Base-by-base conservation (phyloP, 2,329 filamentous ascomycete genomes). In the Botrytis deweyae region DNA sequence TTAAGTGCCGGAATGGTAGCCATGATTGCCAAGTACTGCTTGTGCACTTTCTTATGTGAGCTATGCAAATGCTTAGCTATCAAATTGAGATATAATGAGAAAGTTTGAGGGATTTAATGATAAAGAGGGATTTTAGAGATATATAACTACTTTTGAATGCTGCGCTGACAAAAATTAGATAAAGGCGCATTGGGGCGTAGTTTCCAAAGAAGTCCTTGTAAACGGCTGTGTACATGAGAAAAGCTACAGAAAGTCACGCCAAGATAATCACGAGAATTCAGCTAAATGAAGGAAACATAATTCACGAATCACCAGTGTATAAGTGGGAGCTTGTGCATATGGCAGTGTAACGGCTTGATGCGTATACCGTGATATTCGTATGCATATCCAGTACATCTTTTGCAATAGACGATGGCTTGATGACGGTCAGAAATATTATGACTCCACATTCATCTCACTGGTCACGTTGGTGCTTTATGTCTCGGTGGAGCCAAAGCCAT, bases 1-100 rank as follows among this genome's bases (percentile, higher is more conserved):
- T 78, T 76, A 33, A 76, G 42, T 33, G 75, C 77, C 55, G 76
- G 46, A 72, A 78, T 76, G 25, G 59, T 18, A 52, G 52, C 16
- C 55, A 70, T 70, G 7, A 46, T 52, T 44, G 20, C 14, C n/a
- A 36, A 72, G 29, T 69, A 33, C 42, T 29, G n/a, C 14, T n/a
- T 64, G 3, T 55, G 12, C 29, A 36, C 22, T 40, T 6, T 49
- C 4, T 20, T 16, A 33, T 38, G 6, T n/a, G 29, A 38, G 33
- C 3, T 38, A 20, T 4, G 36, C 7, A 64, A 46, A 63, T 29
- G 36, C 12, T 42, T 52, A 36, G 25, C 33, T 59, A 6, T 5
- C 7, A 70, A 3, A 29, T 1, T 64, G 52, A 52, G 33, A 20
- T 40, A 40, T n/a, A 58, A 22, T 70, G 52, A 73, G 65, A 70